Evolutionary conservation across 2,329 filamentous ascomycete genomes (phyloP), one percentile per base, ranked within the genome.

Genomic region (Pyrenochaeta sp.): DNA sequence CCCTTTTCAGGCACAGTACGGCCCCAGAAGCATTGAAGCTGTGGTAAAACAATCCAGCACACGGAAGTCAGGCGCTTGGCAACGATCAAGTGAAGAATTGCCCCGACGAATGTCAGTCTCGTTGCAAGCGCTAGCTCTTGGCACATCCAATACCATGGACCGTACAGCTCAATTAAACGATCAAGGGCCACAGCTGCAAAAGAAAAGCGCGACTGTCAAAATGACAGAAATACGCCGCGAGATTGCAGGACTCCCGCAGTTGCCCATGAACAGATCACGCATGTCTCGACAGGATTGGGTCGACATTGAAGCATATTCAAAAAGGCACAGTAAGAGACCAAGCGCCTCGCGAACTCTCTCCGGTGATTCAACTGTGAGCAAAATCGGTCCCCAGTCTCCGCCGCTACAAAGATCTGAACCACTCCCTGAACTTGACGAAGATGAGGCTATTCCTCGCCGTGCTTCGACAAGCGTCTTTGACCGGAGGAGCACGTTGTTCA

Each of bases 251-350:
- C 64, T 75, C 10, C 72, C 72, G 14, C 61, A 64, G 23, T 33
- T 75, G 11, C 71, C 71, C 6, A 54, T 57, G 29, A 69, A 64
- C 11, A 69, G 64, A 31, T 63, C 69, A 10, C 63, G 71, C 14
- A 39, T 75, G 39, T 75, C 71, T 5, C 71, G 70, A 21, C 69
- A 73, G 29, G 72, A 75, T 37, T 75, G 71, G 72, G 66, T 65
- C 11, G 63, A 69, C 18, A 72, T 75, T 27, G 62, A 71, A 42
- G 68, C 68, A 1, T 75, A 75, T 44, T 64, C 69, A 3, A 64
- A 64, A 27, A 62, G 63, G 30, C 60, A 69, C 35, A 67, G 58
- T 17, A 67, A 63, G 45, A 58, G 58, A 43, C 58, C 58, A n/a
- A 69, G 62, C 43, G 44, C 49, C 10, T 51, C 63, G 6, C 58